Conservation (phyloP, 129 eudicot genomes). For the Daucus carota region DH1_v3.0 NC_030387.2:28229501-28230000, state of each 20-base stretch:
- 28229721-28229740: conserved; percentile 58
- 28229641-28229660: conserved; percentile 45
- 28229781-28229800: conserved; percentile 65
- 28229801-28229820: conserved; percentile 79
- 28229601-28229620: not conserved
- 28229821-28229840: conserved; percentile 29
- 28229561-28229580: not conserved
- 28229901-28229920: not conserved
- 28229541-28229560: not conserved
- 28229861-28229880: not conserved
- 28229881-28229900: too few relatives aligned
- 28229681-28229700: conserved; percentile 57
- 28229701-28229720: conserved; percentile 61
- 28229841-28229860: conserved; percentile 11
- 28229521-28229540: not conserved
- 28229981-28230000: not conserved
- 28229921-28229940: not conserved
- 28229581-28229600: not conserved
- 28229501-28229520: not conserved
- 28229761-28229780: conserved; percentile 66
- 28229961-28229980: not conserved
- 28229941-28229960: not conserved
- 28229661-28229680: conserved; percentile 57
- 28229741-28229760: conserved; percentile 48
- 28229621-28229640: conserved; percentile 39